Percentiles rank a stretch among this genome's conserved stretches.
phyloP scores from a whole-genome alignment of 2,329 filamentous ascomycete species.

The Sarocladium strictum region DNA sequence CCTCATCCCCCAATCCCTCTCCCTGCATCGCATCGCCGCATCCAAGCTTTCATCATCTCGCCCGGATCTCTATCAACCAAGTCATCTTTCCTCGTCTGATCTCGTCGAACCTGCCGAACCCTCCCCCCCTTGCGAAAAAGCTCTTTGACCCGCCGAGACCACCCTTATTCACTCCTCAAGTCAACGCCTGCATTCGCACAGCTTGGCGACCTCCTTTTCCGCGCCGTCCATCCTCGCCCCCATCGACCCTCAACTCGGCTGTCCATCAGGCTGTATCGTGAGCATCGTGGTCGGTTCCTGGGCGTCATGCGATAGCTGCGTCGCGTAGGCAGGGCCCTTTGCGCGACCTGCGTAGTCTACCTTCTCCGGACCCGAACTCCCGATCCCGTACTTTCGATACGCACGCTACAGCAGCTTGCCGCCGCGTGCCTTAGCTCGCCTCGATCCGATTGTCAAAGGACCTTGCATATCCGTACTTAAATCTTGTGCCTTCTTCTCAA shows the following conservation, averaged over 20 bases:
- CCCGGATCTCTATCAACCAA: background rate
- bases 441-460: background rate
- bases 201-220: conserved; percentile 4
- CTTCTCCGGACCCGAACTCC: background rate
- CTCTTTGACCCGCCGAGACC: background rate
- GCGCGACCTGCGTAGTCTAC: background rate
- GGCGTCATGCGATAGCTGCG: conserved; percentile 9
- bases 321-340: background rate
- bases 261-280: background rate
- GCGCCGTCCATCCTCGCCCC: background rate
- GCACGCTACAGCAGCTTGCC: background rate
- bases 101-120: background rate
- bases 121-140: background rate
- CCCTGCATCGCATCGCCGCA: background rate
- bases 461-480: background rate
- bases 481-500: background rate
- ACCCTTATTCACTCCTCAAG: no score
- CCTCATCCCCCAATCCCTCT: background rate
- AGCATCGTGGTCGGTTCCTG: background rate
- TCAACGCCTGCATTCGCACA: background rate
- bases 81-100: no score
- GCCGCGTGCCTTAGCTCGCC: background rate
- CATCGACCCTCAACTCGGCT: background rate
- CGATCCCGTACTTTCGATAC: background rate
- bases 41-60: background rate